A percentile compares a stretch with the other conserved stretches of the same genome.
Conservation (phyloP, 179 eudicot species). For the Actinidia chinensis region DNA sequence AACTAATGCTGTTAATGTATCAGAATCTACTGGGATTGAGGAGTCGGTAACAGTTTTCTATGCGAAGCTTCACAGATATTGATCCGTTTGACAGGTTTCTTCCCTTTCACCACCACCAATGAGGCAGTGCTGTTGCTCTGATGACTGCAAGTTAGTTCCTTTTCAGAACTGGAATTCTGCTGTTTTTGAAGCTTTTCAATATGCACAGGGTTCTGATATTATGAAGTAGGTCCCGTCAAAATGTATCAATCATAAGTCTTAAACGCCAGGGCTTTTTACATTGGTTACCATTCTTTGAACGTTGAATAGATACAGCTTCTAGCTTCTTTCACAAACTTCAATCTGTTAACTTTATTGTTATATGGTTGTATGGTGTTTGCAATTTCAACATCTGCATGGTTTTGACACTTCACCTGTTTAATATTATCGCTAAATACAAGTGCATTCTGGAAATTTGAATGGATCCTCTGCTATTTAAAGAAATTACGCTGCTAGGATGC, state of each 20-base stretch:
- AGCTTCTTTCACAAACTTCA: not conserved
- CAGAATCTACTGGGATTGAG: slow-evolving; percentile 34
- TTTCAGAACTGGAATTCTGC: not conserved
- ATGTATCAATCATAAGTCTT: too few relatives aligned
- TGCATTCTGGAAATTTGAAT: too few relatives aligned
- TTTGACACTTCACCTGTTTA: not conserved
- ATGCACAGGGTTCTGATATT: not conserved
- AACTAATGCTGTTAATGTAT: slow-evolving; percentile 36
- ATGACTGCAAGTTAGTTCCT: slow-evolving; percentile 65
- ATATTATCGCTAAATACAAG: not conserved
- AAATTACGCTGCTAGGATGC: not conserved
- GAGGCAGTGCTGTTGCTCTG: slow-evolving; percentile 61
- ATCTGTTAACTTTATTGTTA: not conserved
- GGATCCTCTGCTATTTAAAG: not conserved
- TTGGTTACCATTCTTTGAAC: not conserved
- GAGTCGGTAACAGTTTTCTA: slow-evolving; percentile 37
- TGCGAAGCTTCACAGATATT: slow-evolving; percentile 40
- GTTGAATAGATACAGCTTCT: not conserved
- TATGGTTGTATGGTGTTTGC: not conserved
- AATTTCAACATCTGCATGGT: not conserved
- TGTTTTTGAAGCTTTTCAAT: not conserved
- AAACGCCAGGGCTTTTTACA: not conserved
- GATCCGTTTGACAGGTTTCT: slow-evolving; percentile 70
- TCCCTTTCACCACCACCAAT: slow-evolving; percentile 69
- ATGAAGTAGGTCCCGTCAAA: too few relatives aligned